Base-by-base conservation (phyloP, 768 basidiomycete species). In the Suillus cothurnatus region DNA sequence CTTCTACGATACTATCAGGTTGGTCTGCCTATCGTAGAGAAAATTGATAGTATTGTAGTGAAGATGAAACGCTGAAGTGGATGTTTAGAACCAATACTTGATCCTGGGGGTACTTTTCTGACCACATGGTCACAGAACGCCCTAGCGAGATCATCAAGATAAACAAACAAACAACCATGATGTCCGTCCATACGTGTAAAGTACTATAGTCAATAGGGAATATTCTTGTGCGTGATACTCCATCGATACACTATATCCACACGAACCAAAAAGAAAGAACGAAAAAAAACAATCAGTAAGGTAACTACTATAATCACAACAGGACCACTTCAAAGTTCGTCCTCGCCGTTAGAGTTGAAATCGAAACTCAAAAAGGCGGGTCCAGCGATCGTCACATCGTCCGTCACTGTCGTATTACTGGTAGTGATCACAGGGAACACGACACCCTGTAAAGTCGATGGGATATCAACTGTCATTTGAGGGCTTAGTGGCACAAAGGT, bases 351-450 rank as follows among this genome's bases (percentile, higher is more conserved):
- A 76, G 79, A 69, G 23, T 64, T 64, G 39, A 71, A 71, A 36
- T 59, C 38, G 53, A 74, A 73, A 41, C 63, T 56, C 52, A 79
- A 45, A 65, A 80, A 73, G 26, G 74, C 71, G 26, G 77, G 80
- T 9, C 82, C 82, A 50, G 82, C 82, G 32, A 82, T 65, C 59
- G 77, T 82, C 69, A 76, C 79, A 36, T 71, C 71, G 68, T 82
- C 82, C 15, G 72, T 71, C 28, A 80, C 77, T 39, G 69, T 67
- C 15, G 69, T 64, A 45, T 69, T 70, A 47, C 72, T 71, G 50
- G 70, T 74, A 47, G 79, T 74, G 55, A 82, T 69, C 57, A 82
- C 71, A 23, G 75, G 75, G 70, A 80, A 82, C 15, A 76, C 73
- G 57, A 77, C 80, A 6, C 75, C 75, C 49, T 56, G 43, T 8